Evolutionary conservation across 306 rosid species (phyloP), one percentile per base, ranked within the genome.

Genomic region (Pyrus communis): DNA sequence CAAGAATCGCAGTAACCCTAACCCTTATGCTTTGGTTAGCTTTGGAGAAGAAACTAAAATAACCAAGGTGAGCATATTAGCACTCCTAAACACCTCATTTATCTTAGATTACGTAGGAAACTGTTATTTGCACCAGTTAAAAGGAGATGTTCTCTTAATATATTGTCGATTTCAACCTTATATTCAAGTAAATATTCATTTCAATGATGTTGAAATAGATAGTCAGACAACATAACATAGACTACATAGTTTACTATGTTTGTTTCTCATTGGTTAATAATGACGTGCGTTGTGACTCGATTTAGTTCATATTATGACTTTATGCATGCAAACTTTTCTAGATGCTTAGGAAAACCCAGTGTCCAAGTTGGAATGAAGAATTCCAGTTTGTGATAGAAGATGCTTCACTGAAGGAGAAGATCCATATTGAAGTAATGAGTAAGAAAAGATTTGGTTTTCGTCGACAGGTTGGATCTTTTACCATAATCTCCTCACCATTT

Each of bases 361-460:
- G 76, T 62, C 85, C 85, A 9, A 54, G 49, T 54, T 82, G 85
- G 85, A 77, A 77, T 7, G 81, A 77, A 58, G 82, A 77, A 64
- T 77, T 77, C 58, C 85, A 82, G 60, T 82, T 72, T 77, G 63
- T 73, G 54, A 28, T 82, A 4, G 82, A 78, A 68, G 79, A 82
- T 61, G 73, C 77, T 69, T 72, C 82, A n/a, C 3, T 61, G 1
- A 78, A 77, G 67, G 79, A 82, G 43, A 82, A 67, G 60, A 72
- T 77, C 8, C 85, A 71, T 12, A 74, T 73, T 21, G 85, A 78
- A 52, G 79, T 82, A 27, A 78, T 38, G 66, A 73, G 82, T 38
- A 78, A 54, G 72, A 40, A 59, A 68, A 46, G 58, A n/a, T 33
- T 74, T 33, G 40, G 77, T 67, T 67, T 81, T 2, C 55, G 61